phyloP scores from a whole-genome alignment of 2,329 filamentous ascomycete species.

The Alternaria metachromatica region DNA sequence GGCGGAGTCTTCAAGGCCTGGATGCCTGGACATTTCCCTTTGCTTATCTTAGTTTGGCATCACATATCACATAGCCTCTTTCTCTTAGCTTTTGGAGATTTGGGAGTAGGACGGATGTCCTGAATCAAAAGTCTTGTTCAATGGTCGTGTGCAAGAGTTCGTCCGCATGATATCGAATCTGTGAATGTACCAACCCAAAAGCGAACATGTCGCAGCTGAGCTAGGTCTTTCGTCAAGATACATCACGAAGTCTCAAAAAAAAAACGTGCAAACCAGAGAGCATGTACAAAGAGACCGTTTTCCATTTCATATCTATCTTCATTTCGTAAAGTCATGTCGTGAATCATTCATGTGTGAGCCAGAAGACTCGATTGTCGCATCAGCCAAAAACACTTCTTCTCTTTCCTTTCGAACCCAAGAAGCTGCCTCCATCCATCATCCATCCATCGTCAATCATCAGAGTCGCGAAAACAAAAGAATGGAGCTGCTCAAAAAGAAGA shows the following conservation, averaged over 20 bases:
- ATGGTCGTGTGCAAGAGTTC: neutral
- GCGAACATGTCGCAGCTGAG: neutral
- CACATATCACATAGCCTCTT: neutral
- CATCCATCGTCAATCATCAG: neutral
- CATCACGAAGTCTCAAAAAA: neutral
- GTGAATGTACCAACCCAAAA: neutral
- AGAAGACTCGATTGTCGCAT: constrained; percentile 9
- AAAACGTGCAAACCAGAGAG: neutral
- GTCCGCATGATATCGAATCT: neutral
- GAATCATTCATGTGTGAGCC: constrained; percentile 14
- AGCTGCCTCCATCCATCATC: neutral
- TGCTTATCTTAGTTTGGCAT: neutral
- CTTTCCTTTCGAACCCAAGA: neutral
- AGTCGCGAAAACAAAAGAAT: neutral
- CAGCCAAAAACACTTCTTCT: neutral
- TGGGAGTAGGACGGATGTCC: neutral
- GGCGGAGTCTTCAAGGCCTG: neutral
- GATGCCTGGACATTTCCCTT: neutral
- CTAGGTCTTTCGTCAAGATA: neutral
- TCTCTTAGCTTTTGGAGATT: neutral
- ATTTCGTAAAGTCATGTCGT: constrained; percentile 10
- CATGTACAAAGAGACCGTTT: neutral
- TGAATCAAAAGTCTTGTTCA: neutral
- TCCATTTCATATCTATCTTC: constrained; percentile 13
- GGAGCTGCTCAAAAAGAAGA: neutral